Evolutionary conservation across 2,329 filamentous ascomycete genomes (phyloP), one percentile per base, ranked within the genome.

Genomic region (Aspergillus thermomutatus): DNA sequence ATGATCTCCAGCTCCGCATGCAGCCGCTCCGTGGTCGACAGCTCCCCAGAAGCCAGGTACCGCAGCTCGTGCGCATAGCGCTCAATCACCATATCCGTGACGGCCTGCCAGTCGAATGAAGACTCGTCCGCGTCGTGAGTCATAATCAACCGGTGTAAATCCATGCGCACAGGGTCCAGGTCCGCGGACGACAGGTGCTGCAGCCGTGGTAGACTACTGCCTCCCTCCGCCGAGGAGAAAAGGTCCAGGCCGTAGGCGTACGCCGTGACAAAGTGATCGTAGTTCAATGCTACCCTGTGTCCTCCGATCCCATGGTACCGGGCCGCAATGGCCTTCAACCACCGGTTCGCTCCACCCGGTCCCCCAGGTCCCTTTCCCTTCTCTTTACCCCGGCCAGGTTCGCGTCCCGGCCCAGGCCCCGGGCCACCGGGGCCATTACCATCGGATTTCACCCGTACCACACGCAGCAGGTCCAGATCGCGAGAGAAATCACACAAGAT

Each of bases 401-500:
- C 34, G 7, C 21, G 9, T 8, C 37, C 26, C 34, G 8, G 45
- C 10, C 2, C 10, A 17, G 21, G 11, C 17, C 5, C 25, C 41
- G 6, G 25, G 4, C 25, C 3, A 26, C 25, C 3, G 25, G 25
- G 31, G 31, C 43, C 45, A 40, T 21, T 46, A 40, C 37, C 49
- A 3, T 7, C 14, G 2, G 0, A 1, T 37, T 37, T 68, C 23
- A 65, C 65, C 40, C 64, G 64, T 8, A 66, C 69, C 26, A 77
- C 72, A n/a, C 67, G 67, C 1, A 74, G 64, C 14, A 72, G 56
- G 6, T 77, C 66, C 1, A 81, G 59, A 59, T 75, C 66, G 17
- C 70, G 62, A 10, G 69, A 70, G 64, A 91, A 90, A 53, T 87
- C 76, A 71, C 87, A 90, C 23, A 88, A 76, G 52, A 90, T 86